Conservation (phyloP, 345 rosid genomes). For the Toxicodendron radicans region DNA sequence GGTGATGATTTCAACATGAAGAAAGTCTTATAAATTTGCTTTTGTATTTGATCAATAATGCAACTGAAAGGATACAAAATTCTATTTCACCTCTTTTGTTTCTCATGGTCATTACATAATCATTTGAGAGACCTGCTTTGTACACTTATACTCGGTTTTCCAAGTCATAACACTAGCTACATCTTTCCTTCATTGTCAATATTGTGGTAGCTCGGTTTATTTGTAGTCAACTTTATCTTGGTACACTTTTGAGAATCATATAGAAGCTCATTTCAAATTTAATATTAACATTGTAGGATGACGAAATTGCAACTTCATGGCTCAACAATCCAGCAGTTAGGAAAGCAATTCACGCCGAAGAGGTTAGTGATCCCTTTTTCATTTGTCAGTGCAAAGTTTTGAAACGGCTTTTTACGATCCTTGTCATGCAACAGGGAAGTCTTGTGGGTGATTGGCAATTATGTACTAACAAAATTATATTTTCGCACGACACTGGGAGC, state of each 20-base stretch:
- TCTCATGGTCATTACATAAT: background rate
- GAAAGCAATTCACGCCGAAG: conserved; percentile 67
- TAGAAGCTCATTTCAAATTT: background rate
- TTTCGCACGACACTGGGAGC: conserved; percentile 60
- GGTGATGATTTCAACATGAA: conserved; percentile 3
- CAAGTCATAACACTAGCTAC: background rate
- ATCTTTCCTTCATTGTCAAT: background rate
- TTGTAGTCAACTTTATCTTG: background rate
- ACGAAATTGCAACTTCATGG: conserved; percentile 77
- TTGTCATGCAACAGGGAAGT: conserved; percentile 33
- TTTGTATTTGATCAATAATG: background rate
- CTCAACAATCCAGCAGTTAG: conserved; percentile 66
- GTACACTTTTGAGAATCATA: background rate
- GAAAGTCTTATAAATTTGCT: no score
- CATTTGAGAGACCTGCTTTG: background rate
- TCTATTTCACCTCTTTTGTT: conserved; percentile 9
- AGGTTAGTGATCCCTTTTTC: conserved; percentile 34
- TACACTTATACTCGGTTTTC: background rate
- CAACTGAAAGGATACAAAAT: background rate
- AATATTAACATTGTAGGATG: conserved; percentile 46
- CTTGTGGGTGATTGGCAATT: conserved; percentile 52
- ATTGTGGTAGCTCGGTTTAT: background rate
- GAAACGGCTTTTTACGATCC: conserved; percentile 5
- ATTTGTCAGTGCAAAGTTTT: background rate
- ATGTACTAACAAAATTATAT: conserved; percentile 44